phyloP scores from a whole-genome alignment of 164 flowering plant genomes.

The Piper longum region DNA sequence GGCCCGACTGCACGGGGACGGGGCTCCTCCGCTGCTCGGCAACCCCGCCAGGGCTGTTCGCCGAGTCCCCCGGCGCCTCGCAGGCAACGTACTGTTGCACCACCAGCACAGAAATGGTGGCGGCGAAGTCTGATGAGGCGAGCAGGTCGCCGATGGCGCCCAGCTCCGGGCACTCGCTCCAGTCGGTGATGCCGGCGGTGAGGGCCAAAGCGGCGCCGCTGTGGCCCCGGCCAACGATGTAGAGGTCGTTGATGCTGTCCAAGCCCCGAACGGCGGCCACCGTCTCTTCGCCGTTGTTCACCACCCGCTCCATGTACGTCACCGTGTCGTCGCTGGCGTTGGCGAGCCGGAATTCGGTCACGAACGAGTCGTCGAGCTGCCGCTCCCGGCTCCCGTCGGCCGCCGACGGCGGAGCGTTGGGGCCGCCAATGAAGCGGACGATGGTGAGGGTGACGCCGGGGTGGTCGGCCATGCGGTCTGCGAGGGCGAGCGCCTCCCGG shows the following conservation, averaged over 20 bases:
- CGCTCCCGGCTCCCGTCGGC: conserved; percentile 4
- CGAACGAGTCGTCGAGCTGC: conserved; percentile 7
- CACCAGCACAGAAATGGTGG: conserved; percentile 13
- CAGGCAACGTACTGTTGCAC: conserved; percentile 9
- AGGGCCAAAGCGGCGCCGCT: conserved; percentile 8
- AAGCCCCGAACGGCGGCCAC: conserved; percentile 8
- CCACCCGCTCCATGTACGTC: conserved; percentile 9
- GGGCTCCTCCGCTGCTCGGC: background rate
- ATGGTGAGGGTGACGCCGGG: conserved; percentile 6
- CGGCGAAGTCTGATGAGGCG: conserved; percentile 13
- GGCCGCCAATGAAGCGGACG: conserved; percentile 6
- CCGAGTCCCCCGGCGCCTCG: background rate
- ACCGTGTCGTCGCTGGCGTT: conserved; percentile 5
- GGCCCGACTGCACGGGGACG: background rate
- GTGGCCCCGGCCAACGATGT: conserved; percentile 12
- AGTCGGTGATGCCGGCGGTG: conserved; percentile 11
- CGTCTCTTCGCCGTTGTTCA: conserved; percentile 13
- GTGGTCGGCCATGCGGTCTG: conserved; percentile 11
- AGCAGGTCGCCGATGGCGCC: conserved; percentile 17
- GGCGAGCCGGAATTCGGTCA: conserved; percentile 7
- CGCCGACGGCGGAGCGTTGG: background rate
- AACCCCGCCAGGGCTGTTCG: background rate
- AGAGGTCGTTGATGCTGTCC: conserved; percentile 7
- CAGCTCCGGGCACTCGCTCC: conserved; percentile 19
- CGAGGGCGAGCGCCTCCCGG: conserved; percentile 11